Percentiles rank a stretch among this genome's conserved stretches.
Conservation (phyloP, 2,329 filamentous ascomycete genomes). For the Huntiella omanensis region DNA sequence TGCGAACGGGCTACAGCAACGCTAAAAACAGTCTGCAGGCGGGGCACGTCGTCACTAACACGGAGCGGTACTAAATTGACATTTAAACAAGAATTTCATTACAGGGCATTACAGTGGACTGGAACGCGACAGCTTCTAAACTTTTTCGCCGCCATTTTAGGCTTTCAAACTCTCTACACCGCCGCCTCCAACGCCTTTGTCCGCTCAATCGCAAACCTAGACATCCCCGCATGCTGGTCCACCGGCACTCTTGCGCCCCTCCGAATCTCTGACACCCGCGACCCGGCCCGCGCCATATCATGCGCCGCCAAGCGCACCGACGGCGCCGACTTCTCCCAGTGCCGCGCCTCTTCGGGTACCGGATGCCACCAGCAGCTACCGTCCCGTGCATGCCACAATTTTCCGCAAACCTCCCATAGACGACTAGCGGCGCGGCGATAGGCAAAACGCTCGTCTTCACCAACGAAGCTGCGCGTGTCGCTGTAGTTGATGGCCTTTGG, state of each 20-base stretch:
- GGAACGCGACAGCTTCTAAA: neutral
- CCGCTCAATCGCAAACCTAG: constrained; percentile 7
- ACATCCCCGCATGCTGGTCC: constrained; percentile 8
- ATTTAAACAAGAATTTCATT: too few species aligned
- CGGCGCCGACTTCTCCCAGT: constrained; percentile 36
- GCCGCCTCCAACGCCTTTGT: neutral
- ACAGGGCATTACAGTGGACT: neutral
- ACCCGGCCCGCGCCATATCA: constrained; percentile 5
- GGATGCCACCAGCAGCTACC: constrained; percentile 49
- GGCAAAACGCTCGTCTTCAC: constrained; percentile 66
- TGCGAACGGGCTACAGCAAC: neutral
- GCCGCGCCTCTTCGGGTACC: constrained; percentile 39
- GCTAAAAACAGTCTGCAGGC: neutral
- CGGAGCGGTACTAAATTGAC: too few species aligned
- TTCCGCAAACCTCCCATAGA: constrained; percentile 68
- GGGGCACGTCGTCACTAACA: too few species aligned
- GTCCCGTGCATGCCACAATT: constrained; percentile 45
- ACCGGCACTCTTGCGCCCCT: constrained; percentile 3
- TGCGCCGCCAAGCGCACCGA: constrained; percentile 3
- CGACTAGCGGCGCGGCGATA: constrained; percentile 59
- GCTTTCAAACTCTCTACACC: neutral
- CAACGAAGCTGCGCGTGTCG: constrained; percentile 49
- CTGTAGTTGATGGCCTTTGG: constrained; percentile 38
- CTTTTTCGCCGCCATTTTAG: neutral
- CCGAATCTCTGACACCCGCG: constrained; percentile 6